Percentiles rank a stretch among this genome's conserved stretches.
Evolutionary conservation across 768 basidiomycete species (phyloP).

Genomic region (Psilocybe sp.): DNA sequence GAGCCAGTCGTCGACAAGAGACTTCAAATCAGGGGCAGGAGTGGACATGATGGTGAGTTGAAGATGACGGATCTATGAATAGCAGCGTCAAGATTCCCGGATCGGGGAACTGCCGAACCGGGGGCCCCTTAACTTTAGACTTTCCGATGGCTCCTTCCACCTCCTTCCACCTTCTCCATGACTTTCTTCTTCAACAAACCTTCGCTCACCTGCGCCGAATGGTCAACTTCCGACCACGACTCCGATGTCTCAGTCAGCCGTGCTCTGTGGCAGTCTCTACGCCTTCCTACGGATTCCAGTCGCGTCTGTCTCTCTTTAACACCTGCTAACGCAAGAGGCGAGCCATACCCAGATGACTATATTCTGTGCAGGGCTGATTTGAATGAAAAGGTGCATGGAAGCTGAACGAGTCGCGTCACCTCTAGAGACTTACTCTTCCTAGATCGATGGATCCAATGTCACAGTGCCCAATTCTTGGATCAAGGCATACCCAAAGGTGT

Average conservation of each 20-base stretch:
- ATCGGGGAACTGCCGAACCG: conserved; percentile 5
- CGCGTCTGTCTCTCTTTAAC: conserved; percentile 13
- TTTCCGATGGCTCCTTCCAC: not conserved
- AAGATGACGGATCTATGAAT: not conserved
- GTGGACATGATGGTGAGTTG: conserved; percentile 1
- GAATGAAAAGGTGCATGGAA: conserved; percentile 33
- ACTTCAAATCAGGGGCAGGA: conserved; percentile 12
- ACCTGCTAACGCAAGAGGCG: conserved; percentile 1
- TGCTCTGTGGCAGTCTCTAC: conserved; percentile 13
- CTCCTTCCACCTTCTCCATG: conserved; percentile 14
- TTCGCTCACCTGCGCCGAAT: conserved; percentile 6
- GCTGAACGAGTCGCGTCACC: not conserved
- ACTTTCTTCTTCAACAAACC: conserved; percentile 26
- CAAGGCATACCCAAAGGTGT: conserved; percentile 10
- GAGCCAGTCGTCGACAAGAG: conserved; percentile 38
- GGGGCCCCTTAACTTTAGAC: conserved; percentile 1
- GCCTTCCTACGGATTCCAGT: not conserved
- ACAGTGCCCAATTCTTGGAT: conserved; percentile 42
- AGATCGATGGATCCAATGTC: conserved; percentile 28
- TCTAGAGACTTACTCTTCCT: conserved; percentile 4
- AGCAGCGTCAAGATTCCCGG: not conserved
- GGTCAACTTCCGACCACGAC: conserved; percentile 7
- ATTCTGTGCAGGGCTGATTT: conserved; percentile 31
- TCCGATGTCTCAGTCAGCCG: conserved; percentile 5
- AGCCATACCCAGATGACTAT: conserved; percentile 7